Percentiles rank a stretch among this genome's conserved stretches.
Conservation (phyloP, 2,329 filamentous ascomycete species). For the Cryphonectria parasitica region DNA sequence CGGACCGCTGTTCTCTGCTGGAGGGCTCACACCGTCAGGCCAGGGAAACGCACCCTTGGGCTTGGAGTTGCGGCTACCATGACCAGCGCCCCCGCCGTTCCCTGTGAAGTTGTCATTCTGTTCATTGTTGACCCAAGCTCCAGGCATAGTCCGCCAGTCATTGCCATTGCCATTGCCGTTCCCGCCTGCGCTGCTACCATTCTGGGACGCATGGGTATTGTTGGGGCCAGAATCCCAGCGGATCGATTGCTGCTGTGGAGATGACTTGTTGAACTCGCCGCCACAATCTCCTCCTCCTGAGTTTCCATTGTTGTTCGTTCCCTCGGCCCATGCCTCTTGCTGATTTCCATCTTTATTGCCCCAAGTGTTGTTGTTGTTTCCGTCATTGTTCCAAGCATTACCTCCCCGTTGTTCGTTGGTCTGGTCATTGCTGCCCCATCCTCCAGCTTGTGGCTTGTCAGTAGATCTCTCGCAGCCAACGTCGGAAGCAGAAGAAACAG, state of each 20-base stretch:
- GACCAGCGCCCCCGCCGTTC: background rate
- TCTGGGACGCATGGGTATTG: constrained; percentile 1
- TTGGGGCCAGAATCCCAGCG: background rate
- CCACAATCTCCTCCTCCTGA: background rate
- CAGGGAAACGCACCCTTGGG: constrained; percentile 17
- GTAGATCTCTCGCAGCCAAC: background rate
- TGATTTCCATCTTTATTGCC: background rate
- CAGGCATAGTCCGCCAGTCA: constrained; percentile 15
- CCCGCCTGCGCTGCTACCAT: constrained; percentile 11
- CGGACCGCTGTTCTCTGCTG: background rate
- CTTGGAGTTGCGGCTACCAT: background rate
- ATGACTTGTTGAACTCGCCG: background rate
- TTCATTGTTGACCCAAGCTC: constrained; percentile 15
- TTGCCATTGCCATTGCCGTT: background rate
- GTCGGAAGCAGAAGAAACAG: background rate
- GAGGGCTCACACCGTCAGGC: constrained; percentile 11
- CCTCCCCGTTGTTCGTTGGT: background rate
- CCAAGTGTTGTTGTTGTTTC: background rate
- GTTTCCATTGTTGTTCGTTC: background rate
- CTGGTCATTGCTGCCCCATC: constrained; percentile 1
- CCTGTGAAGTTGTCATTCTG: background rate
- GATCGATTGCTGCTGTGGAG: background rate
- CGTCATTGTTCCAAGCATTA: background rate
- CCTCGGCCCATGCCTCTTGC: constrained; percentile 3
- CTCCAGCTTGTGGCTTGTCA: background rate